Percentiles rank a stretch among this genome's conserved stretches.
phyloP scores from a whole-genome alignment of 2,329 filamentous ascomycete species.

The Fusarium goolgardi region DNA sequence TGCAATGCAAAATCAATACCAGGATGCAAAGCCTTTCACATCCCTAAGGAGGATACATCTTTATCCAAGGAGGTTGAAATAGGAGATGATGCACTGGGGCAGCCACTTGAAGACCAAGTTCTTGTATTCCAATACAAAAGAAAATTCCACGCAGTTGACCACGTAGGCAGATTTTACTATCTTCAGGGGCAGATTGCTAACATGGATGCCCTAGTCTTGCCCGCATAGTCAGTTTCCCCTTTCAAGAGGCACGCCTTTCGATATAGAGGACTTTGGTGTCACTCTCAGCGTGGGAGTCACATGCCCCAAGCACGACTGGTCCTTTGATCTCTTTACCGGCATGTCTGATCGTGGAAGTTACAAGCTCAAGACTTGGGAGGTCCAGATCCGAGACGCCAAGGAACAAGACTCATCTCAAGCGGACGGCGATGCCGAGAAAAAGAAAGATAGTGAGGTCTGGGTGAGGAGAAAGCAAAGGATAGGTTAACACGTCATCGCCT shows the following conservation, averaged over 20 bases:
- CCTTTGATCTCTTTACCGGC: constrained; percentile 75
- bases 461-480: constrained; percentile 58
- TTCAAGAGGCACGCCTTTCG: constrained; percentile 71
- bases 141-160: constrained; percentile 74
- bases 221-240: constrained; percentile 76
- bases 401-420: rapidly evolving
- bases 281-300: constrained; percentile 70
- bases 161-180: constrained; percentile 61
- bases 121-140: constrained; percentile 73
- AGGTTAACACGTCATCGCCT: too few relatives aligned
- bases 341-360: constrained; percentile 71
- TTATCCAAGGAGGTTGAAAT: constrained; percentile 54
- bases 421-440: not conserved
- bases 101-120: constrained; percentile 67
- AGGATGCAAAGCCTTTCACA: constrained; percentile 70
- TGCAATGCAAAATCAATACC: constrained; percentile 57
- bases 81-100: constrained; percentile 50
- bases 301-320: constrained; percentile 78
- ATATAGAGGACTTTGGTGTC: constrained; percentile 79
- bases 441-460: constrained; percentile 54
- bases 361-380: constrained; percentile 71
- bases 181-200: not conserved
- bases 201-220: constrained; percentile 62
- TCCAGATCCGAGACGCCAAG: constrained; percentile 60
- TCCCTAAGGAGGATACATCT: constrained; percentile 56